Conservation (phyloP, 176 grass and related monocot species). For the barley (Hordeum vulgare) region DNA sequence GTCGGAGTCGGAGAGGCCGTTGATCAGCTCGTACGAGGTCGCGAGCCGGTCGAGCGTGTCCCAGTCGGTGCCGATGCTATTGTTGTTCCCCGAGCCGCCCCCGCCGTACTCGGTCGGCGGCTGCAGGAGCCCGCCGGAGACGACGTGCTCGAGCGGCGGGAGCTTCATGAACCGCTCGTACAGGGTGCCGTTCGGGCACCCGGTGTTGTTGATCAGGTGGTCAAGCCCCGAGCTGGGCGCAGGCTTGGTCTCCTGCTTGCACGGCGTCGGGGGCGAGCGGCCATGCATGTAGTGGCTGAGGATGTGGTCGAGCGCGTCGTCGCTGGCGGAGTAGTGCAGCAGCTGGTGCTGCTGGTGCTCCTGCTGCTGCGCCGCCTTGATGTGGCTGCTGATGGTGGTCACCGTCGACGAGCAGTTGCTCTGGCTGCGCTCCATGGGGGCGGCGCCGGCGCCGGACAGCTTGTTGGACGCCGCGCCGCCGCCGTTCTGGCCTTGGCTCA, state of each 20-base stretch:
- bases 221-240: background rate
- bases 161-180: constrained; percentile 69
- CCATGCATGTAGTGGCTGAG: constrained; percentile 58
- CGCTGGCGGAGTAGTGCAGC: constrained; percentile 47
- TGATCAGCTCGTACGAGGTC: constrained; percentile 52
- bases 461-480: background rate
- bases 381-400: constrained; percentile 25
- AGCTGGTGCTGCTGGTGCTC: constrained; percentile 32
- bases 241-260: constrained; percentile 53
- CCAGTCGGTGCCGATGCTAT: constrained; percentile 44
- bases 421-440: constrained; percentile 18
- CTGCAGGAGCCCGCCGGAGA: background rate
- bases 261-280: background rate
- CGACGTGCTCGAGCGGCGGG: constrained; percentile 52
- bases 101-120: constrained; percentile 8
- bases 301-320: constrained; percentile 69
- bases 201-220: background rate
- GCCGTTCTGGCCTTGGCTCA: constrained; percentile 33
- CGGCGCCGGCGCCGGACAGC: background rate
- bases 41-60: constrained; percentile 53
- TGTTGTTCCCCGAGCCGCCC: background rate
- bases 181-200: background rate
- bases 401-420: constrained; percentile 52
- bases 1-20: constrained; percentile 31
- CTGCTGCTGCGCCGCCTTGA: constrained; percentile 29